Percentiles rank a stretch among this genome's conserved stretches.
Evolutionary conservation across 2,329 filamentous ascomycete genomes (phyloP).

Genomic region (Teratosphaeria viscida): DNA sequence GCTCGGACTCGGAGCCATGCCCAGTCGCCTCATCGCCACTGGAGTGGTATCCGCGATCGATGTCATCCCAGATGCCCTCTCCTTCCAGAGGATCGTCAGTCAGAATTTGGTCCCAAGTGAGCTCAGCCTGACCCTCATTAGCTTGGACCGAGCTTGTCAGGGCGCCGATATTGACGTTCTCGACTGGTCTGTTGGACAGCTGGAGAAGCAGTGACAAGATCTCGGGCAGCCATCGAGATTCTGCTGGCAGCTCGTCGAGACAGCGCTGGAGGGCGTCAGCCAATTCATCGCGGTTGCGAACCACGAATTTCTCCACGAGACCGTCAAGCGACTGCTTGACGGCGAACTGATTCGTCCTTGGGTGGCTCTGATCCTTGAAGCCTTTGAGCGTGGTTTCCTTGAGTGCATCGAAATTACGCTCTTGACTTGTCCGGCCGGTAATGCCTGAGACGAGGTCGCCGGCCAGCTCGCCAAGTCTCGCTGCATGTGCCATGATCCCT

Average conservation of each 20-base stretch:
- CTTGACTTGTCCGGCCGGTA: constrained; percentile 35
- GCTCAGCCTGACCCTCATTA: constrained; percentile 12
- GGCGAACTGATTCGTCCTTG: constrained; percentile 40
- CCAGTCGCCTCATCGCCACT: constrained; percentile 49
- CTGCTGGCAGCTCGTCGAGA: constrained; percentile 47
- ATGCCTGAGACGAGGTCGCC: constrained; percentile 61
- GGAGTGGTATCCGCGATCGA: constrained; percentile 54
- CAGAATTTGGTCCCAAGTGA: constrained; percentile 74
- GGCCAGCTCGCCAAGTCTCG: constrained; percentile 52
- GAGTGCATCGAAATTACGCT: constrained; percentile 24
- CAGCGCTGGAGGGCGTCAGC: constrained; percentile 57
- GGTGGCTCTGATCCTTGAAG: constrained; percentile 32
- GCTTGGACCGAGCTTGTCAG: background rate
- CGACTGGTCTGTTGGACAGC: constrained; percentile 68
- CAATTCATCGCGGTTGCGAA: constrained; percentile 68
- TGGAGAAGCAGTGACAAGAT: constrained; percentile 67
- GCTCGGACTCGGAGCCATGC: constrained; percentile 17
- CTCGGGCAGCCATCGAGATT: constrained; percentile 64
- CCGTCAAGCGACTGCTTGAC: constrained; percentile 31
- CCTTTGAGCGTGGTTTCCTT: constrained; percentile 30
- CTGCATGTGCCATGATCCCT: constrained; percentile 65
- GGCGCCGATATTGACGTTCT: constrained; percentile 48
- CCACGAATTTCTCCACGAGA: constrained; percentile 74
- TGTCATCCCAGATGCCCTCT: constrained; percentile 58
- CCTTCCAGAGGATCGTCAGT: constrained; percentile 64